Evolutionary conservation across 305 asterid genomes (phyloP).

Genomic region (Fraxinus sp.): DNA sequence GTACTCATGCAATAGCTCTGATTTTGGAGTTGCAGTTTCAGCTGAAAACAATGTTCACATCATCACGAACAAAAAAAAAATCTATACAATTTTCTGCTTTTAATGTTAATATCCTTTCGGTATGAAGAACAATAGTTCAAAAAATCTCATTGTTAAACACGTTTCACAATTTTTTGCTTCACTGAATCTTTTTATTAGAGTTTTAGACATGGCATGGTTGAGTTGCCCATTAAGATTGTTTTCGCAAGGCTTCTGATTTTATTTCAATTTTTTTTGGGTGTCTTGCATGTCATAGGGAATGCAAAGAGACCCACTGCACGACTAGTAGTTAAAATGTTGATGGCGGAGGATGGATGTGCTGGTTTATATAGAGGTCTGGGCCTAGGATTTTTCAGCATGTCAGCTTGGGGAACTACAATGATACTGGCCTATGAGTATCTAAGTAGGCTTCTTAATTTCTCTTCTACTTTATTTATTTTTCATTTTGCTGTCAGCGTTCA

Average conservation of each 20-base stretch:
- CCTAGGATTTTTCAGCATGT: constrained; percentile 95
- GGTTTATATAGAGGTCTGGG: constrained; percentile 91
- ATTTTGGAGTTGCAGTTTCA: neutral
- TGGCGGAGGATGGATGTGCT: constrained; percentile 88
- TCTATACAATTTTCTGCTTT: neutral
- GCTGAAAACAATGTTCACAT: neutral
- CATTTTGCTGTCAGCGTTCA: neutral
- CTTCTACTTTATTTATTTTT: neutral
- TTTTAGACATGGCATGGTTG: neutral
- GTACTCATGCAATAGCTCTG: neutral
- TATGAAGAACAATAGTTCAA: neutral
- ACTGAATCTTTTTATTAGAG: neutral
- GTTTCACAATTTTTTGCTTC: neutral
- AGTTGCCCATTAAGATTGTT: neutral
- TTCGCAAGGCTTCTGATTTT: constrained; percentile 4
- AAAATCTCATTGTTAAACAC: neutral
- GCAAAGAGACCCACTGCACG: constrained; percentile 64
- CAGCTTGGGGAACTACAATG: constrained; percentile 99
- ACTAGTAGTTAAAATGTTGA: constrained; percentile 67
- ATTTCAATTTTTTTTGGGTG: constrained; percentile 17
- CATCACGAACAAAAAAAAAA: neutral
- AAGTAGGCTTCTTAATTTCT: constrained; percentile 46
- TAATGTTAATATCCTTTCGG: neutral
- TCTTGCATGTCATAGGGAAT: constrained; percentile 67
- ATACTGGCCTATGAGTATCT: constrained; percentile 91